Conservation (phyloP, 768 basidiomycete species). For the Mycena filopes region DNA sequence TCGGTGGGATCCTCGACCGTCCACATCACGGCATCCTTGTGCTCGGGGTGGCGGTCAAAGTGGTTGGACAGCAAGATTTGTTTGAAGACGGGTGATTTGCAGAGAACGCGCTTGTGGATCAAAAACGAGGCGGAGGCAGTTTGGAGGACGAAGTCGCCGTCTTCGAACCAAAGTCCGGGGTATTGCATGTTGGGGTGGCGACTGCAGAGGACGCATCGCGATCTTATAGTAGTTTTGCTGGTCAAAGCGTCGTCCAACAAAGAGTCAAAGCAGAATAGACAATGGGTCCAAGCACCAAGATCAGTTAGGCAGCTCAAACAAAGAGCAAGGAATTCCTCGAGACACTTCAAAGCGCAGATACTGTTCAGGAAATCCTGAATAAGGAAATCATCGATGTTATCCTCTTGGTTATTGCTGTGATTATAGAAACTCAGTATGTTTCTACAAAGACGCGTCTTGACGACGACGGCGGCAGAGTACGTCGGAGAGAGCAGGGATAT, state of each 20-base stretch:
- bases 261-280: neutral
- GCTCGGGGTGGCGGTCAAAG: neutral
- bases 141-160: constrained; percentile 9
- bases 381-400: too few species aligned
- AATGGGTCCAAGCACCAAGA: too few species aligned
- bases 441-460: too few species aligned
- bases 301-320: too few species aligned
- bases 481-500: too few species aligned
- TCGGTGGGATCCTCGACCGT: neutral
- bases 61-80: neutral
- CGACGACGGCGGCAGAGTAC: too few species aligned
- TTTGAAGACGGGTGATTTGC: neutral
- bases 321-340: too few species aligned
- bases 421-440: too few species aligned
- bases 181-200: neutral
- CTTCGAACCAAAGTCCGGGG: constrained; percentile 6
- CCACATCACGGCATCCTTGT: neutral
- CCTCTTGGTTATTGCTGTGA: too few species aligned
- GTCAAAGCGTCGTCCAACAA: neutral
- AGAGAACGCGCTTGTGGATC: neutral
- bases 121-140: neutral
- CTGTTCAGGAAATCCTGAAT: too few species aligned
- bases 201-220: neutral
- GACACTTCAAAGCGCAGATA: too few species aligned
- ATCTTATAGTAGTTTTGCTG: neutral